Evolutionary conservation across 2,329 filamentous ascomycete genomes (phyloP).

Genomic region (Fusarium sp.): DNA sequence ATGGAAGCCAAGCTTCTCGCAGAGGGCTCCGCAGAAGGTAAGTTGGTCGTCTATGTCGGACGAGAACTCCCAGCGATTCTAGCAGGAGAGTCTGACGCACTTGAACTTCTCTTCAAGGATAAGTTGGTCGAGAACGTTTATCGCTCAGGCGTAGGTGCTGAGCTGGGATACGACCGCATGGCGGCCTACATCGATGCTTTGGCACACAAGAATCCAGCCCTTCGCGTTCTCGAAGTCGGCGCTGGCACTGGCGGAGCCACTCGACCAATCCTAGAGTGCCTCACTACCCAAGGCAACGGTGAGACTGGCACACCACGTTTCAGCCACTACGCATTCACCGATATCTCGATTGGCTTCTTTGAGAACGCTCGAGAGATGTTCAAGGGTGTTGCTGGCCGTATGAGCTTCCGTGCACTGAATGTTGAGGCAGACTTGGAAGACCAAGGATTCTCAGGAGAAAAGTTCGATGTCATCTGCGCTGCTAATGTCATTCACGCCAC

Average conservation of each 20-base stretch:
- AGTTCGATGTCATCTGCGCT: constrained; percentile 14
- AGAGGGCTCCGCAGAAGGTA: constrained; percentile 5
- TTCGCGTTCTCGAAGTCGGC: not conserved
- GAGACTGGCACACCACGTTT: constrained; percentile 2
- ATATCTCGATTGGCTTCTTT: constrained; percentile 10
- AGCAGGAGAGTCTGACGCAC: constrained; percentile 4
- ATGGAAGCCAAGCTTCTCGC: constrained; percentile 8
- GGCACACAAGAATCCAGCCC: constrained; percentile 8
- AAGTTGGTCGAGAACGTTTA: constrained; percentile 16
- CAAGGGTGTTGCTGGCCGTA: not conserved
- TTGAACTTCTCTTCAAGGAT: constrained; percentile 17
- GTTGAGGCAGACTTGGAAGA: not conserved
- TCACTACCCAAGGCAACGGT: constrained; percentile 1
- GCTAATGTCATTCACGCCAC: constrained; percentile 14
- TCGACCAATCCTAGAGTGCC: constrained; percentile 3
- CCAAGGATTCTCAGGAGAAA: constrained; percentile 13
- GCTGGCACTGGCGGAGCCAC: constrained; percentile 5
- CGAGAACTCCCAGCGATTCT: constrained; percentile 3
- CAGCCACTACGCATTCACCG: constrained; percentile 9
- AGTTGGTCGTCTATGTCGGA: constrained; percentile 13
- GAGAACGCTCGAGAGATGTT: constrained; percentile 18
- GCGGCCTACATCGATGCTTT: constrained; percentile 6
- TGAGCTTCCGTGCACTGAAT: constrained; percentile 17
- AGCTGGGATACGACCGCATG: constrained; percentile 5
- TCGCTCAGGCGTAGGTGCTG: constrained; percentile 5